Conservation (phyloP, 2,329 filamentous ascomycete species). For the Botrytis tulipae region DNA sequence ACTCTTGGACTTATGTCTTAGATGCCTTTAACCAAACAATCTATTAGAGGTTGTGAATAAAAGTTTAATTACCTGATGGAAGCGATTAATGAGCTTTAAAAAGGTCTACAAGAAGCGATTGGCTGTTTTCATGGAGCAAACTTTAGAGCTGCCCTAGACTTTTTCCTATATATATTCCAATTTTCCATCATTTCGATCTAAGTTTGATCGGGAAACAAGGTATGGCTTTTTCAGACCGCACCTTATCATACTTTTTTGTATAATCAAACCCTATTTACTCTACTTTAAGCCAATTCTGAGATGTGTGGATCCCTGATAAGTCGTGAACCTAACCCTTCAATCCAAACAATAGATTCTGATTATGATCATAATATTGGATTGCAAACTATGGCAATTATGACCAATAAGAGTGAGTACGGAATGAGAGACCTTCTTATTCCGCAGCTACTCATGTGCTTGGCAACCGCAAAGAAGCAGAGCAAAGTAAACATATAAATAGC, state of each 20-base stretch:
- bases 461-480: not conserved
- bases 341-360: not conserved
- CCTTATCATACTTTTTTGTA: not conserved
- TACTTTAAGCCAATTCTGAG: not conserved
- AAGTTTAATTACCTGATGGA: not conserved
- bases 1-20: not conserved
- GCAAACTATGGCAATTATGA: not conserved
- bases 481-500: not conserved
- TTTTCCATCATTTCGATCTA: too few species aligned
- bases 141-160: too few species aligned
- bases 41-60: not conserved
- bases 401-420: not conserved
- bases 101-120: too few species aligned
- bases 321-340: not conserved
- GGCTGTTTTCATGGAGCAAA: too few species aligned
- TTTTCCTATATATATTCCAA: too few species aligned
- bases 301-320: not conserved
- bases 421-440: not conserved
- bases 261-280: not conserved
- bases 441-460: not conserved
- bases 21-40: not conserved
- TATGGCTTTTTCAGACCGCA: not conserved
- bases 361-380: not conserved
- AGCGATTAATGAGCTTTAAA: rapidly evolving
- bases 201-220: not conserved